Conservation (phyloP, 768 basidiomycete genomes). For the Tulasnella calospora region DNA sequence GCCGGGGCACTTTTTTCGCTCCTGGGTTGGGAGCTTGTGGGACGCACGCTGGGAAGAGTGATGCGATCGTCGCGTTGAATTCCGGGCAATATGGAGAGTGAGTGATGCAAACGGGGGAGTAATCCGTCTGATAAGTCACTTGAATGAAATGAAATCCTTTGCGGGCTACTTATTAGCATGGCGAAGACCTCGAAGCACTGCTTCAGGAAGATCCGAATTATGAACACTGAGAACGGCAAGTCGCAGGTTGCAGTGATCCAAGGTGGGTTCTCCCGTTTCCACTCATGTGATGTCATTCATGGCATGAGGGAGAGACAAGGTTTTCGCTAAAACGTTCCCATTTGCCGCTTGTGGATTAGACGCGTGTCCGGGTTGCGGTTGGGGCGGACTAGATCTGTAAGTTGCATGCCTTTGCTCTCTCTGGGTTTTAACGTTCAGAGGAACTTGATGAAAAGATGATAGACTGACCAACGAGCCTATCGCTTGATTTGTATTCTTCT, state of each 20-base stretch:
- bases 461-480: background rate
- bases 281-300: background rate
- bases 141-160: background rate
- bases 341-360: background rate
- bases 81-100: slow-evolving; percentile 14
- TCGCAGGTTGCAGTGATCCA: slow-evolving; percentile 7
- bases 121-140: too few species aligned
- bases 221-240: slow-evolving; percentile 12
- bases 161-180: background rate
- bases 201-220: slow-evolving; percentile 12
- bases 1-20: slow-evolving; percentile 12
- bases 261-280: background rate
- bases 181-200: background rate
- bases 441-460: background rate
- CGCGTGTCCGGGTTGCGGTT: slow-evolving; percentile 17
- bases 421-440: background rate
- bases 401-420: background rate
- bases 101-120: background rate
- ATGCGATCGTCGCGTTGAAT: slow-evolving; percentile 16
- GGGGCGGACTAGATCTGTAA: slow-evolving; percentile 22
- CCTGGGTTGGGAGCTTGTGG: slow-evolving; percentile 21
- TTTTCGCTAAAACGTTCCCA: slow-evolving; percentile 1
- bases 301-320: background rate
- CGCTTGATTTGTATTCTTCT: background rate
- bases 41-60: background rate